Evolutionary conservation across 768 basidiomycete genomes (phyloP), one percentile per base, ranked within the genome.

Genomic region (Russula sp.): DNA sequence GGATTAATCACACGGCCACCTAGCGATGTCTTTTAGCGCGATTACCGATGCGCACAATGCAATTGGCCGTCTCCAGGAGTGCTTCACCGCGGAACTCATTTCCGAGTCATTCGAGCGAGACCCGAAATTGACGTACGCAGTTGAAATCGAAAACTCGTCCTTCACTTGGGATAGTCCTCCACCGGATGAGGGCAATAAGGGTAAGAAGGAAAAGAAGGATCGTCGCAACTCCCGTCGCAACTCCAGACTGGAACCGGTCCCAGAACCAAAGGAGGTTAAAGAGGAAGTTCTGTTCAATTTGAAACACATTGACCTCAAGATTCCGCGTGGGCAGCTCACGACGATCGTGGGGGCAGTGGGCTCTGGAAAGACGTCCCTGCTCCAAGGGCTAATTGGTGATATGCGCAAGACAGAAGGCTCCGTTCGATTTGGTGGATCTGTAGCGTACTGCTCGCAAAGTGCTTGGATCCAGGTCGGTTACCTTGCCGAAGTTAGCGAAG

Each of bases 141-240:
- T 97, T 56, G 78, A 80, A 59, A 81, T 91, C 48, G 76, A 81
- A 51, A 77, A 80, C 57, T 93, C 84, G 6, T 80, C 84, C 11
- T 96, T 96, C 74, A 84, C 84, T 1, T 98, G 95, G 95, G 94
- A 97, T 67, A 80, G 84, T 5, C 82, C 87, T 1, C 84, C 86
- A 0, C 80, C 81, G 1, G 80, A 83, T 34, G 75, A 68, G 41
- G 66, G 34, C 56, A 29, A n/a, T n/a, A 69, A 70, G 63, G 64
- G 60, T 22, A 56, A 65, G 59, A 70, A 69, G 29, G 61, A 62
- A 22, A 64, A 59, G 43, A 61, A 52, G 38, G 6, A 25, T 1
- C 32, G 53, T 63, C 60, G 56, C 49, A 58, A 29, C 25, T 29
- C 25, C 25, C 25, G 25, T 29, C 25, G 42, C 49, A 32, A 1